Evolutionary conservation across 2,329 filamentous ascomycete genomes (phyloP), one percentile per base, ranked within the genome.

Genomic region (Fusarium anguioides): DNA sequence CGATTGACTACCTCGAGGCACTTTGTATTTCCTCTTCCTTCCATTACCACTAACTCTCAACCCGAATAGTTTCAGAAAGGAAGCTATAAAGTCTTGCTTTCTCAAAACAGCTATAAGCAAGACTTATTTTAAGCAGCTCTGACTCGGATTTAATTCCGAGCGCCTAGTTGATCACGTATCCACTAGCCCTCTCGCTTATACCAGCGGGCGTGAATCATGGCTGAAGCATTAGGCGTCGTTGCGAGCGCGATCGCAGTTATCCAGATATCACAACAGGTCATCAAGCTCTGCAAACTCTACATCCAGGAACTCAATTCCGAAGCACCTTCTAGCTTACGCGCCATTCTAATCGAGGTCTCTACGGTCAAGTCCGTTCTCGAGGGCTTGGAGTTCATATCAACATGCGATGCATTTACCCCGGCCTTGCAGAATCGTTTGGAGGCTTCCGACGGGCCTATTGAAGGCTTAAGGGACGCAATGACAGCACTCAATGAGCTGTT

Each of bases 401-500:
- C 14, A 18, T 24, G 36, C 36, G 36, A 15, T 2, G 23, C 27
- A 11, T 46, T 46, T 2, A 46, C 20, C 6, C 11, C 20, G 1
- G 2, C 11, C 20, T 6, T 46, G 5, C 17, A 46, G 3, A 46
- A 18, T 14, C 27, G 44, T 10, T 12, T 42, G 1, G 4, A 21
- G 8, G 12, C 36, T 9, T 15, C 26, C 8, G 12, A 33, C 2
- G 26, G 26, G 0, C 24, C 48, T 10, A 8, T 51, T 5, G 36
- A 26, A 12, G 48, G 48, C 1, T 51, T 17, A 2, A 44, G 10
- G 3, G 12, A 9, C 2, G 18, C 36, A 5, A 14, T 42, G 48
- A 11, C 3, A 12, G 26, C 27, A 0, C 1, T 51, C 0, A 27
- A 26, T 1, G n/a, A 17, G 4, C 9, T 51, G 5, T 18, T 42